Base-by-base conservation (phyloP, 768 basidiomycete species). In the Phaffia australis region DNA sequence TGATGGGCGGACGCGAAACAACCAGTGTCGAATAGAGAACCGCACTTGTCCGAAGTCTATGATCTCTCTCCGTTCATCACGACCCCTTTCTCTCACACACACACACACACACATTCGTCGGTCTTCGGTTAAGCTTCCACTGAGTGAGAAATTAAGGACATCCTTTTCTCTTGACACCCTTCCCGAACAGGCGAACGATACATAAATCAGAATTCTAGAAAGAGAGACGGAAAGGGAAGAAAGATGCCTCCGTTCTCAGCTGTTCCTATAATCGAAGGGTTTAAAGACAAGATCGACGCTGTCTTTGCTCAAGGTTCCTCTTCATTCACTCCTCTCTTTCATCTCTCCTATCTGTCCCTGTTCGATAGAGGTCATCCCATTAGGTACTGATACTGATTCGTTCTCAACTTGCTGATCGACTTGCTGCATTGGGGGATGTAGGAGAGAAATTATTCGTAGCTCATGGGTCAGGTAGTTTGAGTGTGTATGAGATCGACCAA, bases 391-490 rank as follows among this genome's bases (percentile, higher is more conserved):
- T n/a, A 29, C 52, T 51, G 30, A 66, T 32, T 60, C 42, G 42
- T 32, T 49, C 27, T 7, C 9, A 29, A 1, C 9, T 16, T 47
- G 1, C 18, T 1, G 27, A 63, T 51, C 25, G 25, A 30, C 47
- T 32, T 15, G 25, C 14, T 18, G 5, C 8, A 1, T 21, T 67
- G 57, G 18, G 21, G 30, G 9, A 21, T 55, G 0, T 71, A 85
- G 84, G 80, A 32, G 81, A 82, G 73, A 78, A 79, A 70, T 73
- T 88, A 25, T 89, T 85, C 71, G 71, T 87, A 18, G 75, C 75
- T 0, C 64, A 69, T 15, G 71, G 69, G 3, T 73, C 63, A 16
- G 76, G 75, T 0, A 65, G 56, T 5, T 50, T 77, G 1, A 72
- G 74, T 61, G 65, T 75, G 1, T 76, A 76, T 64, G 68, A 70